Conservation (phyloP, 2,329 filamentous ascomycete species). For the Ophiobolus disseminans region DNA sequence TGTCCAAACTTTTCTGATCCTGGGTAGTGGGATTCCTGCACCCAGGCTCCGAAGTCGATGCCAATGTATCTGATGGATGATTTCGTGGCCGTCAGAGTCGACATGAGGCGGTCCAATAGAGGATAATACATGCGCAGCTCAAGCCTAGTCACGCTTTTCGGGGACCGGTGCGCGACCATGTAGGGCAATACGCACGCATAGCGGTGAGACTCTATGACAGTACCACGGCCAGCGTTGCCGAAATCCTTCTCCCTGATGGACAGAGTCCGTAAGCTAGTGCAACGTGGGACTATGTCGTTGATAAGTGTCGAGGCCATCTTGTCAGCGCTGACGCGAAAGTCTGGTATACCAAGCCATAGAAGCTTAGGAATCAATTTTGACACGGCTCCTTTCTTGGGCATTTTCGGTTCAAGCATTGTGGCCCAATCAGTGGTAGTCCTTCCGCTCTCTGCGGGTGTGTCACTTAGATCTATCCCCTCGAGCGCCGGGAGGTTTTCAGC, state of each 20-base stretch:
- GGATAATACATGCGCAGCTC: slow-evolving; percentile 29
- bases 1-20: not conserved
- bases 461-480: slow-evolving; percentile 30
- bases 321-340: slow-evolving; percentile 8
- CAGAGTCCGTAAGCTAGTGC: slow-evolving; percentile 21
- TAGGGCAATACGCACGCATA: slow-evolving; percentile 22
- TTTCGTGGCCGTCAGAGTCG: slow-evolving; percentile 7
- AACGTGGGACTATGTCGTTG: slow-evolving; percentile 8
- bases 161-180: slow-evolving; percentile 3
- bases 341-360: slow-evolving; percentile 29
- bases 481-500: slow-evolving; percentile 15
- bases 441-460: slow-evolving; percentile 4
- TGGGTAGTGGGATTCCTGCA: slow-evolving; percentile 25
- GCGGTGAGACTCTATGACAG: slow-evolving; percentile 10
- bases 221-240: slow-evolving; percentile 1
- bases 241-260: slow-evolving; percentile 27
- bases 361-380: slow-evolving; percentile 6
- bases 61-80: slow-evolving; percentile 23
- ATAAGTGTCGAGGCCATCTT: not conserved
- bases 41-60: slow-evolving; percentile 37
- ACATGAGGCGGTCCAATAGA: slow-evolving; percentile 19
- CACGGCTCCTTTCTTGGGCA: too few relatives aligned
- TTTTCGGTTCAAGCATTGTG: too few relatives aligned
- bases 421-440: too few relatives aligned
- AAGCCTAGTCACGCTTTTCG: slow-evolving; percentile 17